phyloP scores from a whole-genome alignment of 2,329 filamentous ascomycete genomes.

The Claviceps sp. region DNA sequence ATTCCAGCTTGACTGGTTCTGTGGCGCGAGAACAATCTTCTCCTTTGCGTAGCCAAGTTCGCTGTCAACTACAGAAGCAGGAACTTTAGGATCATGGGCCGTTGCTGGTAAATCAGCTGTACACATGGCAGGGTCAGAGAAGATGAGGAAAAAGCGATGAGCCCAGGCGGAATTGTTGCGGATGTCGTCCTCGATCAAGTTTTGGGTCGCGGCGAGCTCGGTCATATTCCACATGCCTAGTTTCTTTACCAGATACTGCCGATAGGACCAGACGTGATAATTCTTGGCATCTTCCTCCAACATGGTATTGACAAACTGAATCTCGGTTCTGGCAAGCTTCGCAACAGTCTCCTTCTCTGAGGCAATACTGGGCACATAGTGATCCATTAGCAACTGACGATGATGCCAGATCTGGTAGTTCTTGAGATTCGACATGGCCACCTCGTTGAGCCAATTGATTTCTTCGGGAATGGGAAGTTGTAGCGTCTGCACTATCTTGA shows the following conservation, averaged over 20 bases:
- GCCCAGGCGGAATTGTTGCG: slow-evolving; percentile 98
- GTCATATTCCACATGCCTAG: slow-evolving; percentile 57
- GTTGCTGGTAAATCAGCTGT: slow-evolving; percentile 36
- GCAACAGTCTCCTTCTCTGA: slow-evolving; percentile 41
- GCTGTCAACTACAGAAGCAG: slow-evolving; percentile 50
- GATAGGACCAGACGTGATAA: slow-evolving; percentile 96
- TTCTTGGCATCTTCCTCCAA: slow-evolving; percentile 84
- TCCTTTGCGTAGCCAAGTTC: slow-evolving; percentile 64
- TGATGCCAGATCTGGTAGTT: slow-evolving; percentile 98
- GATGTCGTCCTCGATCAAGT: slow-evolving; percentile 64
- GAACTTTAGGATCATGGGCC: slow-evolving; percentile 41
- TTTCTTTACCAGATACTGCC: slow-evolving; percentile 55
- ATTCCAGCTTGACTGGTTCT: slow-evolving; percentile 92
- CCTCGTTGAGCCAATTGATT: slow-evolving; percentile 71
- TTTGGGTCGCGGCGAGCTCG: slow-evolving; percentile 59
- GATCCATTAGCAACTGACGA: slow-evolving; percentile 50
- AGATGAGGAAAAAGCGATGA: slow-evolving; percentile 88
- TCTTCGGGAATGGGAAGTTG: slow-evolving; percentile 55
- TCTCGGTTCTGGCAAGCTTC: slow-evolving; percentile 51
- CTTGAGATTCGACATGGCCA: slow-evolving; percentile 75
- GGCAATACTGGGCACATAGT: slow-evolving; percentile 45
- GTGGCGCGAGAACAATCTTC: slow-evolving; percentile 66
- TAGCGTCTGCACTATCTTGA: slow-evolving; percentile 59
- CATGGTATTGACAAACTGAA: slow-evolving; percentile 65
- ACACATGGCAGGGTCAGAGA: slow-evolving; percentile 43